phyloP scores from a whole-genome alignment of 345 rosid species.

The Citrus cavaleriei region DNA sequence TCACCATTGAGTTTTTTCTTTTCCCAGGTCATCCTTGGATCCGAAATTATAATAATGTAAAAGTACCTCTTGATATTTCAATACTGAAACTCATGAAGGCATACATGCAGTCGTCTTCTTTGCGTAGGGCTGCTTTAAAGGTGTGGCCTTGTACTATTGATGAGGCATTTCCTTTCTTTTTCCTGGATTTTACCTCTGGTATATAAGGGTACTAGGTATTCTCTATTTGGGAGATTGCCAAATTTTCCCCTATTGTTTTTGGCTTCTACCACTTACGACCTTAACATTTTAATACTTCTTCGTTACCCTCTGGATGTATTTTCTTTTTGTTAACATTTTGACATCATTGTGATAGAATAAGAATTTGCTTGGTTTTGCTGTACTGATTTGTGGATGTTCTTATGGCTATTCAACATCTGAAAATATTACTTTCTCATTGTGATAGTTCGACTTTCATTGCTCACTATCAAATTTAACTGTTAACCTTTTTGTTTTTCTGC shows the following conservation, averaged over 20 bases:
- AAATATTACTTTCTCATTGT: neutral
- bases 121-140: constrained; percentile 91
- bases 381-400: neutral
- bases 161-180: neutral
- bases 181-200: neutral
- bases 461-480: neutral
- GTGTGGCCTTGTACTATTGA: constrained; percentile 33
- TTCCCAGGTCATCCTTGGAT: constrained; percentile 94
- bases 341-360: neutral
- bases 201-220: neutral
- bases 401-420: neutral
- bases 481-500: neutral
- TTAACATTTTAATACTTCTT: too few species aligned
- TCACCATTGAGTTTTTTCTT: constrained; percentile 9
- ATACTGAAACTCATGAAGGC: constrained; percentile 71
- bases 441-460: neutral
- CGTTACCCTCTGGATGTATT: neutral
- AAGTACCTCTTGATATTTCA: constrained; percentile 72
- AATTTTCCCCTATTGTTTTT: neutral
- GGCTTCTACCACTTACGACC: neutral
- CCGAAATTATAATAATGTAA: constrained; percentile 37
- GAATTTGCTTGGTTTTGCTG: neutral
- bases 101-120: constrained; percentile 77
- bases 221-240: neutral
- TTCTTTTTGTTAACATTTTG: neutral